Evolutionary conservation across 257 asterid genomes (phyloP), one percentile per base, ranked within the genome.

Genomic region (Scutellaria barbata): DNA sequence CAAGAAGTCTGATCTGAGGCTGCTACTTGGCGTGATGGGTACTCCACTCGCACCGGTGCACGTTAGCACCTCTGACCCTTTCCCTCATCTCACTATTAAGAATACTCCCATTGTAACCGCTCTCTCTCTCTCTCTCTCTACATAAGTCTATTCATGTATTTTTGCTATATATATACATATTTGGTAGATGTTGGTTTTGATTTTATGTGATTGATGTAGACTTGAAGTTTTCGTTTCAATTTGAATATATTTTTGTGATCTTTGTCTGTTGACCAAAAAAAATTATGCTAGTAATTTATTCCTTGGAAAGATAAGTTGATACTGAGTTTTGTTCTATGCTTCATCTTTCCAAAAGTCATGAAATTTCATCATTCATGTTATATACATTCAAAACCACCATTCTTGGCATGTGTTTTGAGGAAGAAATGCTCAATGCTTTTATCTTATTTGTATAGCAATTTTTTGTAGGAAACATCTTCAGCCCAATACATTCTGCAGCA

Each of bases 41-140:
- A 94, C 96, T 7, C 98, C 98, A 0, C 90, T 92, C 62, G 96
- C 94, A 7, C 98, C 96, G 60, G 90, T 89, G 82, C 87, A 87
- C 85, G 95, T 92, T 71, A 87, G 87, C 90, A 47, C 81, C 76
- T 12, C 73, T 74, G 89, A 89, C 81, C 95, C 96, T 42, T 56
- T 88, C 74, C 95, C 98, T 78, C 95, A 82, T 82, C 90, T 92
- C 83, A 81, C 88, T 69, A 79, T 92, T 33, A 92, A 92, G 81
- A 88, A 85, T 78, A 92, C 90, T 22, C 95, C 98, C 35, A 92
- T 92, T 56, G 98, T 92, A 81, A 39, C 11, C 46, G n/a, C 58
- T 25, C 72, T 40, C 54, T 68, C 63, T 17, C 52, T 30, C 20
- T 30, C 58, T 74, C 43, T 25, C 8, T 46, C 6, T 40, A 20